Base-by-base conservation (phyloP, 2,329 filamentous ascomycete species). In the Pestalotiopsis sp. region DNA sequence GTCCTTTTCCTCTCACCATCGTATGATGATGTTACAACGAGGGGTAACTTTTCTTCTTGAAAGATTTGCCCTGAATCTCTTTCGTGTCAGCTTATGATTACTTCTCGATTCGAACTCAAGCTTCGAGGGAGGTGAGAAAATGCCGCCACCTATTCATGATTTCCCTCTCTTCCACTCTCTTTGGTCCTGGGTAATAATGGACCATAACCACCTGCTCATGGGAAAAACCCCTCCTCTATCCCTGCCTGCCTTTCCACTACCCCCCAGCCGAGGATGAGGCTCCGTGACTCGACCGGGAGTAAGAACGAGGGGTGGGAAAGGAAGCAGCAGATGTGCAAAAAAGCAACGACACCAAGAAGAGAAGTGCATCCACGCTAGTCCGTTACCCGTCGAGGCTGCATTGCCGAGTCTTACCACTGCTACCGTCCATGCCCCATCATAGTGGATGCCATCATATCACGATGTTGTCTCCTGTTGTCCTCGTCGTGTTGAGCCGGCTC, bases 361-460 rank as follows among this genome's bases (percentile, higher is more conserved):
- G n/a, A 64, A 52, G 61, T 64, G 41, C 59, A 38, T 64, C n/a
- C 39, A 49, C 61, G 61, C 61, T 64, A 64, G 39, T 64, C 61
- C 61, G 61, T 52, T 45, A 64, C 38, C 39, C 61, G 39, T 64
- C 17, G 61, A 45, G 36, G 36, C 61, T 64, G 61, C 61, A 64
- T 64, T 13, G 20, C 39, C 38, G 41, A 52, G 38, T 25, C 39
- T 49, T 14, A 20, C 31, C 38, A 45, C 38, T 52, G 39, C 61
- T 64, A 23, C 61, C 23, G 38, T 52, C 17, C 13, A 20, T 62
- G 20, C 49, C 27, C 61, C 61, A 64, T 64, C 17, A 62, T 41
- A 36, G 31, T 36, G 31, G 31, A 36, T 36, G 31, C 9, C 6
- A 36, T 36, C 31, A 36, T 36, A 36, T 36, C 31, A 36, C 7